Percentiles rank a stretch among this genome's conserved stretches.
Evolutionary conservation across 805 yeast genomes (phyloP).

Genomic region (Yamadazyma ubonensis): DNA sequence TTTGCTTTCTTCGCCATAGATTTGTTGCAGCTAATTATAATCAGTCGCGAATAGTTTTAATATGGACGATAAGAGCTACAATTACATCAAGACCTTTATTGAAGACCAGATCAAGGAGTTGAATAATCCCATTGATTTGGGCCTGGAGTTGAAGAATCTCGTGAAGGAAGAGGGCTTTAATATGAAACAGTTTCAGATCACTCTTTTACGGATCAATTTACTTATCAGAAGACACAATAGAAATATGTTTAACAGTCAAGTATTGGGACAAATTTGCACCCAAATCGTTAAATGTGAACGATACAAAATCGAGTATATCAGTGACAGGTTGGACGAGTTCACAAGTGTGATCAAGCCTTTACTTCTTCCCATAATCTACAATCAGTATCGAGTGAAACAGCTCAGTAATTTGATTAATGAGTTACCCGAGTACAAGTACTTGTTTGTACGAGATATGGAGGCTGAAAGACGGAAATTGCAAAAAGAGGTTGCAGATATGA

Average conservation of each 20-base stretch:
- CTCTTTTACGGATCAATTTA: constrained; percentile 13
- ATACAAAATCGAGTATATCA: constrained; percentile 26
- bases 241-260: constrained; percentile 27
- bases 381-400: constrained; percentile 14
- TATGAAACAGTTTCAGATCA: constrained; percentile 11
- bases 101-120: constrained; percentile 30
- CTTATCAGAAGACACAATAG: constrained; percentile 26
- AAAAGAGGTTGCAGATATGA: too few relatives aligned
- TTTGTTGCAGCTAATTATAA: neutral
- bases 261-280: constrained; percentile 35
- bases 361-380: constrained; percentile 21
- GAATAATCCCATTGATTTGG: constrained; percentile 26
- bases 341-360: constrained; percentile 26
- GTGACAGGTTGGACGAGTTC: constrained; percentile 24
- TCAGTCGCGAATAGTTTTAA: neutral
- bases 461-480: neutral
- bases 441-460: constrained; percentile 14
- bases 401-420: constrained; percentile 26
- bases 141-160: constrained; percentile 18
- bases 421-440: constrained; percentile 35
- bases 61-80: constrained; percentile 8
- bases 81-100: constrained; percentile 32
- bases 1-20: constrained; percentile 13
- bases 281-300: constrained; percentile 36
- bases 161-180: constrained; percentile 11